These are phyloP conservation scores for Symbiodinium pilosum DNA, from an alignment of 73 alveolate genomes.

Conservation along the genomic window DNA sequence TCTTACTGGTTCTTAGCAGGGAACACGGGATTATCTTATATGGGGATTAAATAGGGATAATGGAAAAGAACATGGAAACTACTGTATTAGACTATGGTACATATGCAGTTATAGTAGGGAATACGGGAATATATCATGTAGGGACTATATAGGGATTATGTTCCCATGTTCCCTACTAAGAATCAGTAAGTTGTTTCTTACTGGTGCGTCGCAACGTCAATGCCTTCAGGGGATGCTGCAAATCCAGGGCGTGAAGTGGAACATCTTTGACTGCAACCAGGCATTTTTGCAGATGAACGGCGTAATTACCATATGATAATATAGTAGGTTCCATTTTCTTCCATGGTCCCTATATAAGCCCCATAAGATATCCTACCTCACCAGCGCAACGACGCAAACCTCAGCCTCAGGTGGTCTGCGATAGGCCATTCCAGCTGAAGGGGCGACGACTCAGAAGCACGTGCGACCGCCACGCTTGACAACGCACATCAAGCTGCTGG, in stretches of 20 bases:
- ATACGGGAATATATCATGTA: no score
- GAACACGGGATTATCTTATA: no score
- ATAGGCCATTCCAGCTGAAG: slow-evolving; percentile 36
- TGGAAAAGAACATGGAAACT: no score
- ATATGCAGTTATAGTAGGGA: background rate
- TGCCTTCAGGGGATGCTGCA: slow-evolving; percentile 46
- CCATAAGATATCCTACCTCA: background rate
- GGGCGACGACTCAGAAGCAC: slow-evolving; percentile 68
- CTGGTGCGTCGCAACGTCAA: background rate
- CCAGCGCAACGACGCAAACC: background rate
- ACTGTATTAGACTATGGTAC: no score
- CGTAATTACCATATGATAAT: background rate
- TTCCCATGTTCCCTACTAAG: no score
- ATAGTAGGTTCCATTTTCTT: background rate
- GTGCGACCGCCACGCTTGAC: background rate
- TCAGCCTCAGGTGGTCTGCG: slow-evolving; percentile 38
- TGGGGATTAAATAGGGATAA: no score
- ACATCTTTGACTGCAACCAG: slow-evolving; percentile 52
- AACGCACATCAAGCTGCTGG: no score
- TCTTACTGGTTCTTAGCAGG: no score
- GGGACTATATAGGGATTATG: no score
- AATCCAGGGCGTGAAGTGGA: slow-evolving; percentile 34
- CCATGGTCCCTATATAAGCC: background rate
- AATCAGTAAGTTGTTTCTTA: no score
- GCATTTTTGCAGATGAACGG: background rate